Base-by-base conservation (phyloP, 2,329 filamentous ascomycete genomes). In the Colletotrichum spinosum region DNA sequence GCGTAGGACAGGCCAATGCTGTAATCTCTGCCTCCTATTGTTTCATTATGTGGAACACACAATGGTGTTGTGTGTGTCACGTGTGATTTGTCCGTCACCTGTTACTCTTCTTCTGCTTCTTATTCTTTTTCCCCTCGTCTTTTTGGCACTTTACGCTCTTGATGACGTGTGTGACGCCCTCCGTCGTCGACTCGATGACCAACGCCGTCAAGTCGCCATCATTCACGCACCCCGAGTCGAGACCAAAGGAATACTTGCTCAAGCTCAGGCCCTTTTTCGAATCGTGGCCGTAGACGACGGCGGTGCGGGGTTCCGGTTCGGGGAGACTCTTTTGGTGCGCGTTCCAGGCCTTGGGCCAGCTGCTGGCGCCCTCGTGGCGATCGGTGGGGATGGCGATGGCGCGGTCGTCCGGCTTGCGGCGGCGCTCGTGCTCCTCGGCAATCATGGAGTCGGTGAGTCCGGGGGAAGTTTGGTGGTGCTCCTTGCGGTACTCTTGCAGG, bases 231-330 rank as follows among this genome's bases (percentile, higher is more conserved):
- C 89, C 90, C 0, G 91, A 92, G 77, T 98, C 96, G 51, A 98
- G 81, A 0, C 96, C 96, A 73, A 94, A 92, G 4, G 90, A 92
- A 77, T 92, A 97, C 53, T 85, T 83, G 54, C 87, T 72, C 65
- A 82, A 70, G 38, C 72, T 73, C 54, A 97, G 84, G 0, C 93
- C 94, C 3, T 80, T 79, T 72, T 90, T 89, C 25, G 93, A 87
- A 75, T 97, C 93, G 75, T 98, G 95, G 6, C 94, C 94, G 77
- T 97, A 97, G 62, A 97, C 84, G 45, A 97, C 90, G 25, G 60
- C 55, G 1, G 92, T 93, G 45, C 82, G 86, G 9, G 86, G 81
- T 37, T 77, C 69, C 11, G 67, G 52, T 35, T 72, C 67, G 50
- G 64, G 67, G 2, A 74, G 64, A 34, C 72, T 72, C 57, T 75